A percentile compares a stretch with the other conserved stretches of the same genome.
These are phyloP conservation scores for Stellera chamaejasme DNA, from an alignment of 345 rosid genomes.

Conservation along the genomic window DNA sequence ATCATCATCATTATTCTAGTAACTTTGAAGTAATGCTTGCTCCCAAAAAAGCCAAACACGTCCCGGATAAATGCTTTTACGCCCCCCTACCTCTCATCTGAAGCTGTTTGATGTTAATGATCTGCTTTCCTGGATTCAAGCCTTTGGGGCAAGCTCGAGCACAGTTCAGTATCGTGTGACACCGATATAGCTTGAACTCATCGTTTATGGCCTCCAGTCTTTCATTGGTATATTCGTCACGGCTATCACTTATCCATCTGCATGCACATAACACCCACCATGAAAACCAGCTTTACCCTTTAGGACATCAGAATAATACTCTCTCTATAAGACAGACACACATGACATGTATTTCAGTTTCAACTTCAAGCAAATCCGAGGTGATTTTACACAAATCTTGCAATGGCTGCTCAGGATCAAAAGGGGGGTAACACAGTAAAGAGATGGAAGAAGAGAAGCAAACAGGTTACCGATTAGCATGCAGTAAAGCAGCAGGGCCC, in stretches of 20 bases:
- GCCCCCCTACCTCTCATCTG: slow-evolving; percentile 23
- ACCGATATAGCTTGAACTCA: slow-evolving; percentile 90
- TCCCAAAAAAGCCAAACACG: no score
- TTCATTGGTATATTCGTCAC: slow-evolving; percentile 86
- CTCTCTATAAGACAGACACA: no score
- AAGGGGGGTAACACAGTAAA: not conserved
- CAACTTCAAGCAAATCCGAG: no score
- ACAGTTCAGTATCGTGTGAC: slow-evolving; percentile 95
- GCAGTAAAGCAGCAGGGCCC: slow-evolving; percentile 93
- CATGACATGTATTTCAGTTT: no score
- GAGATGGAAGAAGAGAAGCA: no score
- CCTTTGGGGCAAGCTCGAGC: slow-evolving; percentile 99
- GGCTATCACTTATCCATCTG: slow-evolving; percentile 98
- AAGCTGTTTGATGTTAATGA: slow-evolving; percentile 71
- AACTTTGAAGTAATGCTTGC: no score
- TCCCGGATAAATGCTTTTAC: no score
- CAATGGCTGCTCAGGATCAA: no score
- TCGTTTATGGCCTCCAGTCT: slow-evolving; percentile 79
- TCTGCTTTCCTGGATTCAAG: slow-evolving; percentile 92
- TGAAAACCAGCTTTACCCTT: no score
- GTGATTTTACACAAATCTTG: no score
- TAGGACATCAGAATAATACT: no score
- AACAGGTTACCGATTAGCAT: slow-evolving; percentile 63
- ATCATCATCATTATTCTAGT: no score
- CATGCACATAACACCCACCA: slow-evolving; percentile 9